A percentile compares a stretch with the other conserved stretches of the same genome.
phyloP scores from a whole-genome alignment of 2,329 filamentous ascomycete genomes.

The Aspergillus persii region DNA sequence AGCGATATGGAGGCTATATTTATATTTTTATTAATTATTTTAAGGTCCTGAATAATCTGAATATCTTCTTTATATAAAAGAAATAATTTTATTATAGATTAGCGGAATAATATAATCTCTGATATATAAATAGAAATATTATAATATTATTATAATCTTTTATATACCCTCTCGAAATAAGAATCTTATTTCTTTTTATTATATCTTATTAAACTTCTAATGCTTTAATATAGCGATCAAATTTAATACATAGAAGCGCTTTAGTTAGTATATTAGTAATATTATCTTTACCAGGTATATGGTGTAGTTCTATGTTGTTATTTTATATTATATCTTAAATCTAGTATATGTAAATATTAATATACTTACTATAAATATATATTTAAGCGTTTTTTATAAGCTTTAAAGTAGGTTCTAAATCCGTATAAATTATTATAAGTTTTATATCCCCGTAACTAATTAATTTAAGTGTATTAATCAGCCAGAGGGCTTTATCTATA shows the following conservation, averaged over 20 bases:
- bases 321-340: not conserved
- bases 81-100: too few species aligned
- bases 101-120: too few species aligned
- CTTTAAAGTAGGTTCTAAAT: not conserved
- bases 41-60: too few species aligned
- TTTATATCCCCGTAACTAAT: not conserved
- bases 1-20: too few species aligned
- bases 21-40: too few species aligned
- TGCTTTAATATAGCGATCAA: not conserved
- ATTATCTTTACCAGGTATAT: not conserved
- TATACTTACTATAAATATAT: not conserved
- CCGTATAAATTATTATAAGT: not conserved
- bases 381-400: not conserved
- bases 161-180: too few species aligned
- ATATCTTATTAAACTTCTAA: not conserved
- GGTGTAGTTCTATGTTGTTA: not conserved
- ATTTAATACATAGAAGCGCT: not conserved
- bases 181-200: too few species aligned
- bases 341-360: not conserved
- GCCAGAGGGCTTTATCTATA: not conserved
- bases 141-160: too few species aligned
- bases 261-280: not conserved
- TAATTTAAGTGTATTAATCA: not conserved
- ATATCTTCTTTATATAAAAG: too few species aligned
- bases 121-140: too few species aligned